These are phyloP conservation scores for Aciculosporium take DNA, from an alignment of 2,329 filamentous ascomycete species.

Conservation along the genomic window DNA sequence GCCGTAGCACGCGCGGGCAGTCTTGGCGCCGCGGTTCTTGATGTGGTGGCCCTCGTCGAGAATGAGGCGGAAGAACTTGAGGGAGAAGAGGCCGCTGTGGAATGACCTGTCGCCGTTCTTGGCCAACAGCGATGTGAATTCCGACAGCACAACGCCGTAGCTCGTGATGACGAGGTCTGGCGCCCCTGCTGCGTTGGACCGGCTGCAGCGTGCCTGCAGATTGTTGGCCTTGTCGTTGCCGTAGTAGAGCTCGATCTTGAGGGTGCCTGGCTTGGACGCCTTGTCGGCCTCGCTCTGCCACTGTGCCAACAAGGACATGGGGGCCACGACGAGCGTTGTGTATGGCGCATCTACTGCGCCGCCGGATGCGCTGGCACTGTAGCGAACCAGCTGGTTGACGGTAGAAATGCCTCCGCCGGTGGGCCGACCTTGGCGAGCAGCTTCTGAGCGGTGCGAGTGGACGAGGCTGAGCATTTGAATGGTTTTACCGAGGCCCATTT, in stretches of 20 bases:
- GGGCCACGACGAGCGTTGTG: conserved; percentile 89
- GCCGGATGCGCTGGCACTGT: conserved; percentile 40
- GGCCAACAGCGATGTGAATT: conserved; percentile 59
- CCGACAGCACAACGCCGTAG: conserved; percentile 82
- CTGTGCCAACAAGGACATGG: conserved; percentile 90
- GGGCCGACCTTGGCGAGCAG: conserved; percentile 25
- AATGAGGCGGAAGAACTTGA: conserved; percentile 90
- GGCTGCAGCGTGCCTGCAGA: conserved; percentile 63
- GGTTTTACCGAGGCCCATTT: conserved; percentile 97
- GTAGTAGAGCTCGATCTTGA: conserved; percentile 85
- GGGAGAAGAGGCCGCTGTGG: conserved; percentile 68
- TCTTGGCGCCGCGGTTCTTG: conserved; percentile 83
- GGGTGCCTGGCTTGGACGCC: conserved; percentile 67
- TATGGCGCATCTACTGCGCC: conserved; percentile 58
- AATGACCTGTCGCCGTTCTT: conserved; percentile 49
- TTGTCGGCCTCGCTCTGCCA: conserved; percentile 95
- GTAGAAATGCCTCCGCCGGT: conserved; percentile 20
- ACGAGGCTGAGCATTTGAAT: conserved; percentile 96
- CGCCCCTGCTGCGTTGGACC: conserved; percentile 56
- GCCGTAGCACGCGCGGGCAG: conserved; percentile 87
- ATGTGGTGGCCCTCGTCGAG: conserved; percentile 92
- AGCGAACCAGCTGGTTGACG: conserved; percentile 47
- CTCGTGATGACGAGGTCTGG: conserved; percentile 90
- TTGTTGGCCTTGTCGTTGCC: conserved; percentile 72
- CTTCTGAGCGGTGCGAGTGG: conserved; percentile 61